Base-by-base conservation (phyloP, 2,329 filamentous ascomycete genomes). In the Fusarium dlaminii region DNA sequence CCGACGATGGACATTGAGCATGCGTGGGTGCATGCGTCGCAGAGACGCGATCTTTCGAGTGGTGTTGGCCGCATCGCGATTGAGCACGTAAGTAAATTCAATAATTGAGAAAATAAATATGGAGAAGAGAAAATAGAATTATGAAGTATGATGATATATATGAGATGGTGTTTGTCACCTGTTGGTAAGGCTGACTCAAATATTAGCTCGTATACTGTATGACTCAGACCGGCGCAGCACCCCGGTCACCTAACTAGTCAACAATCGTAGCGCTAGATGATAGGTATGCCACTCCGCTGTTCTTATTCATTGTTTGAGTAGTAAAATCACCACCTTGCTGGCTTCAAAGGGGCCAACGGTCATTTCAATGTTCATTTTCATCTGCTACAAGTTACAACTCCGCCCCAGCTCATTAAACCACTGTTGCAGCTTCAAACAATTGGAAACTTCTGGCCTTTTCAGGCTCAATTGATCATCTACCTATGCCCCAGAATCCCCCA, bases 91-190 rank as follows among this genome's bases (percentile, higher is more conserved):
- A 22, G 3, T 4, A 20, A 3, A 8, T 3, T 15, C 0, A 15
- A 15, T 22, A 8, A 3, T 1, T 11, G 1, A 7, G 2, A 3
- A 6, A 27, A 1, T 0, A 22, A 52, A 9, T 14, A 14, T 14
- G 9, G 49, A 27, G 18, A 20, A 13, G 20, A 3, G 3, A 15
- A 22, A 12, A 8, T 2, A 9, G 0, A 4, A 24, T 12, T 6
- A 17, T 9, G 8, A 27, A 4, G 13, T 1, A 3, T 22, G 7
- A 4, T 5, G 32, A 3, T 54, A 37, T 27, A 37, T 27, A 9
- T 27, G 7, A 22, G 4, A 13, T 17, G 5, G 5, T 22, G n/a
- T 54, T 27, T 27, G 49, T 36, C 48, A 51, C 49, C 7, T 37
- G 22, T 17, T 54, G 18, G 18, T 54, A 22, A 37, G 49, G 32